A percentile compares a stretch with the other conserved stretches of the same genome.
Conservation (phyloP, 495 filamentous ascomycete genomes). For the Antarctomyces pellizariae region DNA sequence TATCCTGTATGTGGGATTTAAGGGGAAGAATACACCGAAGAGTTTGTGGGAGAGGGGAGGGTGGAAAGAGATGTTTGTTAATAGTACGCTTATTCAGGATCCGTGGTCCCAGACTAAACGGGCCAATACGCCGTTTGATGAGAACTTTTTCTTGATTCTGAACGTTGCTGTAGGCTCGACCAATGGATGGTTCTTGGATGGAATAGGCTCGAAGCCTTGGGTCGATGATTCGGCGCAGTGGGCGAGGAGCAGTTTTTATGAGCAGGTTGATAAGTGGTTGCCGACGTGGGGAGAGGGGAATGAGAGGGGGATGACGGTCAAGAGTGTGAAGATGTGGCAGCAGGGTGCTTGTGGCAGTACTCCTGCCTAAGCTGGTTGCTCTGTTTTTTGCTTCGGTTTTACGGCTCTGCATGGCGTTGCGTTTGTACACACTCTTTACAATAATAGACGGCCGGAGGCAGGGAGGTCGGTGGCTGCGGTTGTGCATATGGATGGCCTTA, state of each 20-base stretch:
- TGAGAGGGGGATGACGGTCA: conserved; percentile 28
- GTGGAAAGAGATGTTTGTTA: conserved; percentile 29
- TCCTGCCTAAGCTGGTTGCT: conserved; percentile 7
- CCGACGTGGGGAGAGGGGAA: conserved; percentile 32
- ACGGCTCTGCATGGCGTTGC: too few species aligned
- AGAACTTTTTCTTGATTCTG: conserved; percentile 41
- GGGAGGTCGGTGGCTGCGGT: too few species aligned
- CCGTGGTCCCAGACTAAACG: conserved; percentile 7
- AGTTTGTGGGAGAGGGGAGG: conserved; percentile 31
- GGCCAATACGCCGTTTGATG: conserved; percentile 36
- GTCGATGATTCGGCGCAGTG: conserved; percentile 26
- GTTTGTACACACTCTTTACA: too few species aligned
- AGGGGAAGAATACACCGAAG: conserved; percentile 14
- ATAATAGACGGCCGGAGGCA: too few species aligned
- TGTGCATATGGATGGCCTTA: too few species aligned
- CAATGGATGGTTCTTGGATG: conserved; percentile 40
- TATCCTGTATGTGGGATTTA: conserved; percentile 33
- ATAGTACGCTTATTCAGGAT: conserved; percentile 31
- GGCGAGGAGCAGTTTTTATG: conserved; percentile 32
- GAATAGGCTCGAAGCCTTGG: conserved; percentile 35
- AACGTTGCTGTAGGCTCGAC: conserved; percentile 41
- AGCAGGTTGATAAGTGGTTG: conserved; percentile 29
- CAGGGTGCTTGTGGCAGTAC: conserved; percentile 12
- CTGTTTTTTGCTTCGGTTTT: too few species aligned
- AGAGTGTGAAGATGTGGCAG: conserved; percentile 27